Evolutionary conservation across 148 eudicot genomes (phyloP), one percentile per base, ranked within the genome.

Genomic region (Mesembryanthemum crystallinum): DNA sequence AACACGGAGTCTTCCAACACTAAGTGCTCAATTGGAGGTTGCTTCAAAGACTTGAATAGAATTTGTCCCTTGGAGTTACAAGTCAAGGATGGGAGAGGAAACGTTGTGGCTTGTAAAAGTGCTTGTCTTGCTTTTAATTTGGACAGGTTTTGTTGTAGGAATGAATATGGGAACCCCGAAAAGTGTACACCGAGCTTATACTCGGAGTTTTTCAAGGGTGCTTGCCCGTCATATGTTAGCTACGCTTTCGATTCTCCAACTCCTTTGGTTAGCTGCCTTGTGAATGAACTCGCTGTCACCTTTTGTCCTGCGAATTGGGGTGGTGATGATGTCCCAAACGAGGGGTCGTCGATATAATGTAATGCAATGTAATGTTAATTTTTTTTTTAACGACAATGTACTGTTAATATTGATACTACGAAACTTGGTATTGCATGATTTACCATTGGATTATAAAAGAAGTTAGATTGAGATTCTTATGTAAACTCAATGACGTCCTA

Each of bases 51-150:
- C 28, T 1, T 91, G 78, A 89, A 86, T 33, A 62, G 9, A 8
- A n/a, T 35, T n/a, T 91, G 97, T 35, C 93, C 97, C 0, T 68
- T 73, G 27, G 91, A 91, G 75, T 84, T 91, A 11, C 83, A 81
- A 69, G 83, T 88, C 0, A 37, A 57, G 76, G 86, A 85, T 59
- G 66, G 45, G 0, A 2, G 23, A 4, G 88, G 91, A 2, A 82
- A 84, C 37, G 86, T 88, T 21, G 93, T 86, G 64, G 97, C 89
- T 23, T 91, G 97, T 79, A 89, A 88, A 20, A 91, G 97, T 66
- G 97, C 87, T 21, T 91, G 93, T 25, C 80, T 91, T 85, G 97
- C 90, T 5, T 91, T 83, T 28, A 24, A 88, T 62, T 17, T n/a
- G 1, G 93, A 89, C 73, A 79, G 71, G 67, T 91, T 89, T 51